Evolutionary conservation across 2,329 filamentous ascomycete species (phyloP).

Genomic region (Trichoderma cornu-damae): DNA sequence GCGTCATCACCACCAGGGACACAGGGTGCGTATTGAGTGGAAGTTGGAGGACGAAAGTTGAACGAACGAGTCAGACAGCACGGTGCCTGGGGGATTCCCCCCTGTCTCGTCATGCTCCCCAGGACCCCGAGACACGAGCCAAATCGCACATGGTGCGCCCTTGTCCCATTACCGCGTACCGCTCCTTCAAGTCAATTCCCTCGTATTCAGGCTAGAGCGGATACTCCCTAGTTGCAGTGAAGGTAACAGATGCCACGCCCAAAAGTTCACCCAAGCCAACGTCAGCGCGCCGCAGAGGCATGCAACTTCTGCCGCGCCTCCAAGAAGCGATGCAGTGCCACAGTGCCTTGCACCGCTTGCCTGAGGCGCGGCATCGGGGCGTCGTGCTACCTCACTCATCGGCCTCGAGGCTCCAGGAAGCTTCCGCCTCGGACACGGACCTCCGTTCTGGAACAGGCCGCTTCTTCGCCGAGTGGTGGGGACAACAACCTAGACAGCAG

Average conservation of each 20-base stretch:
- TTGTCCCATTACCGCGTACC: not conserved
- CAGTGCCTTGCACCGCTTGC: slow-evolving; percentile 45
- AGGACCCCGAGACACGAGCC: not conserved
- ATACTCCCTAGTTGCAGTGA: not conserved
- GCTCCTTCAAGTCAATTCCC: not conserved
- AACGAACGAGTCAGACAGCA: not conserved
- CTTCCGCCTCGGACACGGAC: slow-evolving; percentile 1
- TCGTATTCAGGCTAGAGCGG: not conserved
- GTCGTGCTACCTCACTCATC: slow-evolving; percentile 34
- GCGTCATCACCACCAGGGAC: not conserved
- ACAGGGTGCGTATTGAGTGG: not conserved
- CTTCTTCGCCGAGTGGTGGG: slow-evolving; percentile 5
- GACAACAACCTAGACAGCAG: not conserved
- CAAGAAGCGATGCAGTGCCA: slow-evolving; percentile 48
- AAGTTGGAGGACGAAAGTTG: not conserved
- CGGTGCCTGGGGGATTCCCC: not conserved
- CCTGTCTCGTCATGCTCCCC: slow-evolving; percentile 2
- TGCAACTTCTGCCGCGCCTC: slow-evolving; percentile 44
- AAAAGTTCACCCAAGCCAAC: slow-evolving; percentile 45
- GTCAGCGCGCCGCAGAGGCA: slow-evolving; percentile 45
- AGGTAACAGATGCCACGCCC: slow-evolving; percentile 48
- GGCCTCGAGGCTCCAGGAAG: slow-evolving; percentile 27
- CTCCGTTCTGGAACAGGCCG: not conserved
- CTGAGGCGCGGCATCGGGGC: slow-evolving; percentile 38
- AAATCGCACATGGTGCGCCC: not conserved